Base-by-base conservation (phyloP, 2,329 filamentous ascomycete genomes). In the Penicillium sp. region DNA sequence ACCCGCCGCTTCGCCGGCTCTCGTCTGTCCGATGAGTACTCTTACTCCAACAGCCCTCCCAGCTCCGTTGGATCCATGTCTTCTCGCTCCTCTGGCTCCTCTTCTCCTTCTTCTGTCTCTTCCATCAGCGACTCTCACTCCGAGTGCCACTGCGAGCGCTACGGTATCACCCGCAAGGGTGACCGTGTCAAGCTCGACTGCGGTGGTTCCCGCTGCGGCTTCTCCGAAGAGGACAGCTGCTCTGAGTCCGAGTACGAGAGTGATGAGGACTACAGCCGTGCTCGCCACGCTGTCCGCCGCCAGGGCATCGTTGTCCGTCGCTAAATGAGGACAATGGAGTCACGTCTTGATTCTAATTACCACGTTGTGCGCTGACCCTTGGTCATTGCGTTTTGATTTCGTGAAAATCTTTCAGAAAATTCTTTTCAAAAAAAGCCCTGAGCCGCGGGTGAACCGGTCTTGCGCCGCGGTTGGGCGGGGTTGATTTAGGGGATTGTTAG, bases 101-200 rank as follows among this genome's bases (percentile, higher is more conserved):
- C 76, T 46, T 82, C 80, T 32, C 80, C 80, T 18, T 79, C 76
- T 14, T 80, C 77, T 48, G 64, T 79, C 48, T 91, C 88, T 48
- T 89, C 88, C 68, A 86, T 85, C 77, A 87, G 83, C 61, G 81
- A 86, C 66, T 79, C 77, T 57, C 78, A 77, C 55, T 72, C 74
- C 48, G 83, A 83, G 73, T 97, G 94, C 85, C 92, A 88, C 61
- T 97, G 93, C 79, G 91, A 97, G 76, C 90, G 92, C 79, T 97
- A 94, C 80, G 93, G 92, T 67, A 96, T 97, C 81, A 97, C 92
- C 61, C 89, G 92, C 78, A 87, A 88, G 75, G 92, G 92, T 71
- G 89, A 95, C 75, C 88, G 92, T 69, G 89, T 97, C 83, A 94
- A 93, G 84, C 86, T 97, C 74, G 92, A 97, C 84, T 97, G 93